Conservation (phyloP, 345 rosid species). For the Iberis pinnata region DNA sequence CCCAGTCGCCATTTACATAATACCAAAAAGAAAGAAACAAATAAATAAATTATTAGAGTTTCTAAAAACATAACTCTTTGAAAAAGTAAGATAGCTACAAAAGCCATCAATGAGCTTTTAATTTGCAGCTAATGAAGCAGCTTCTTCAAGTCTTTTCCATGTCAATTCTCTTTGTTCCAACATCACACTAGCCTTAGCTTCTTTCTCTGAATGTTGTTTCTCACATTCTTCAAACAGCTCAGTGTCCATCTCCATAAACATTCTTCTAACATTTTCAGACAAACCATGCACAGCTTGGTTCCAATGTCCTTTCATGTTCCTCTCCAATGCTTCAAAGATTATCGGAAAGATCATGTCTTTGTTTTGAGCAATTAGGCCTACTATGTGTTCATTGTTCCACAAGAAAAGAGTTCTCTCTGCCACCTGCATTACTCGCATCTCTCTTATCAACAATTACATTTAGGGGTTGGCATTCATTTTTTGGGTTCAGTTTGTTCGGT, state of each 20-base stretch:
- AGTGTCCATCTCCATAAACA: slow-evolving; percentile 40
- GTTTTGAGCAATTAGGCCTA: slow-evolving; percentile 43
- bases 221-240: slow-evolving; percentile 38
- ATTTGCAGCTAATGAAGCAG: slow-evolving; percentile 33
- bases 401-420: slow-evolving; percentile 60
- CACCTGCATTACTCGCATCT: slow-evolving; percentile 35
- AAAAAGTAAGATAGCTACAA: slow-evolving; percentile 11
- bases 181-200: slow-evolving; percentile 32
- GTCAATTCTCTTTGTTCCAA: slow-evolving; percentile 35
- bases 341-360: slow-evolving; percentile 45
- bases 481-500: too few species aligned
- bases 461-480: too few species aligned
- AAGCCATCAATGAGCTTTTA: not conserved
- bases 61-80: slow-evolving; percentile 13
- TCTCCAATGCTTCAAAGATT: slow-evolving; percentile 51
- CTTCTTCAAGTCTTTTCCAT: slow-evolving; percentile 44
- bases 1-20: slow-evolving; percentile 25
- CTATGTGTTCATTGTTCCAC: slow-evolving; percentile 61
- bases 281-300: slow-evolving; percentile 49
- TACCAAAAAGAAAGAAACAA: slow-evolving; percentile 19
- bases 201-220: slow-evolving; percentile 31
- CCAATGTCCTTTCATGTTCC: slow-evolving; percentile 53
- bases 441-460: slow-evolving; percentile 16
- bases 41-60: slow-evolving; percentile 17
- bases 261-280: slow-evolving; percentile 45